Percentiles rank a stretch among this genome's conserved stretches.
Conservation (phyloP, 2,329 filamentous ascomycete genomes). For the Pseudocercospora vitis region DNA sequence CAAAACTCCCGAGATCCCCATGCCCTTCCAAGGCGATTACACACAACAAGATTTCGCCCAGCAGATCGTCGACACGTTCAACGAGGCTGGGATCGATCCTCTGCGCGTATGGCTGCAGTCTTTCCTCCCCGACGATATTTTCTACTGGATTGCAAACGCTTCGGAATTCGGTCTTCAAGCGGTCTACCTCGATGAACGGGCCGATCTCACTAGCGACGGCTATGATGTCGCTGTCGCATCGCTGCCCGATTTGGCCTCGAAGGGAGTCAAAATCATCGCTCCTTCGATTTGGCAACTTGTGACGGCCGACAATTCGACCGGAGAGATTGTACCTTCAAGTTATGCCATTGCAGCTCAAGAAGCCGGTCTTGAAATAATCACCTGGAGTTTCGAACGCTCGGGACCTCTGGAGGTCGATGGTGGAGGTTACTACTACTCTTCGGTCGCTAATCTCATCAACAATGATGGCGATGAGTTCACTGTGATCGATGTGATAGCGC, state of each 20-base stretch:
- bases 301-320: conserved; percentile 45
- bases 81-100: conserved; percentile 53
- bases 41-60: conserved; percentile 65
- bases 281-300: conserved; percentile 65
- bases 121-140: conserved; percentile 55
- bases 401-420: conserved; percentile 54
- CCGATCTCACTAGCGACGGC: conserved; percentile 49
- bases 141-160: conserved; percentile 65
- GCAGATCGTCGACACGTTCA: conserved; percentile 64
- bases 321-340: conserved; percentile 60
- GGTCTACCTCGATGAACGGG: conserved; percentile 64
- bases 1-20: conserved; percentile 64
- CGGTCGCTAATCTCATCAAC: conserved; percentile 55
- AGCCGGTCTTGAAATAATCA: conserved; percentile 63
- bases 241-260: conserved; percentile 56
- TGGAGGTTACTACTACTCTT: conserved; percentile 54
- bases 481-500: conserved; percentile 63
- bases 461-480: conserved; percentile 67
- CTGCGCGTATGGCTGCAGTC: conserved; percentile 63
- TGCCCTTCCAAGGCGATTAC: conserved; percentile 66
- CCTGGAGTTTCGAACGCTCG: conserved; percentile 68
- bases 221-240: conserved; percentile 57
- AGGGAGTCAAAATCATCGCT: conserved; percentile 62
- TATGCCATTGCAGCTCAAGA: conserved; percentile 63
- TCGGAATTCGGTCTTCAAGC: conserved; percentile 63